These are phyloP conservation scores for Trichophyton benhamiae DNA, from an alignment of 2,329 filamentous ascomycete genomes.

Conservation along the genomic window DNA sequence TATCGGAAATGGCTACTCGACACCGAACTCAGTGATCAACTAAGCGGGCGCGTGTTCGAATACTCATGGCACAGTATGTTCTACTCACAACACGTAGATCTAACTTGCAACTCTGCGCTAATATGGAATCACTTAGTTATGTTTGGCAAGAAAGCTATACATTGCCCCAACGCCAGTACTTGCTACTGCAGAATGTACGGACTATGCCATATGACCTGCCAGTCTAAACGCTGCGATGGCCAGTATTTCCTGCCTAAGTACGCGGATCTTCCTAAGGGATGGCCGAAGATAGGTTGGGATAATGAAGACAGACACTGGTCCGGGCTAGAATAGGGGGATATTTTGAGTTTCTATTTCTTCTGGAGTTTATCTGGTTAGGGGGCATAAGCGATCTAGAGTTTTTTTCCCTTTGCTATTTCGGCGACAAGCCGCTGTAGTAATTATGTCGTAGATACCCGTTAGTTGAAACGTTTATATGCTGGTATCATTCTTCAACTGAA, in stretches of 20 bases:
- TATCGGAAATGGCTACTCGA: conserved; percentile 50
- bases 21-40: conserved; percentile 43
- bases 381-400: not conserved
- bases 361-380: not conserved
- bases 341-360: not conserved
- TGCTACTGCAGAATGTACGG: conserved; percentile 61
- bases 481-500: no score
- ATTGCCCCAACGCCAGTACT: conserved; percentile 48
- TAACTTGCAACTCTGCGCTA: not conserved
- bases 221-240: conserved; percentile 34
- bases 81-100: not conserved
- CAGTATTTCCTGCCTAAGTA: conserved; percentile 49
- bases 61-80: conserved; percentile 45
- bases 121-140: conserved; percentile 9
- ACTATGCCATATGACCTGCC: conserved; percentile 40
- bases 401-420: no score
- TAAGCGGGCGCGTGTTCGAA: conserved; percentile 51
- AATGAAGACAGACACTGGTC: conserved; percentile 17
- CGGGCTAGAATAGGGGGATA: not conserved
- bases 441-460: no score
- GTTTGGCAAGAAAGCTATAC: conserved; percentile 40
- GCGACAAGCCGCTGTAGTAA: no score
- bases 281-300: conserved; percentile 48
- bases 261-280: conserved; percentile 47
- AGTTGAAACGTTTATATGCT: no score